Evolutionary conservation across 2,329 filamentous ascomycete species (phyloP).

Genomic region (Chaetomiaceae sp.): DNA sequence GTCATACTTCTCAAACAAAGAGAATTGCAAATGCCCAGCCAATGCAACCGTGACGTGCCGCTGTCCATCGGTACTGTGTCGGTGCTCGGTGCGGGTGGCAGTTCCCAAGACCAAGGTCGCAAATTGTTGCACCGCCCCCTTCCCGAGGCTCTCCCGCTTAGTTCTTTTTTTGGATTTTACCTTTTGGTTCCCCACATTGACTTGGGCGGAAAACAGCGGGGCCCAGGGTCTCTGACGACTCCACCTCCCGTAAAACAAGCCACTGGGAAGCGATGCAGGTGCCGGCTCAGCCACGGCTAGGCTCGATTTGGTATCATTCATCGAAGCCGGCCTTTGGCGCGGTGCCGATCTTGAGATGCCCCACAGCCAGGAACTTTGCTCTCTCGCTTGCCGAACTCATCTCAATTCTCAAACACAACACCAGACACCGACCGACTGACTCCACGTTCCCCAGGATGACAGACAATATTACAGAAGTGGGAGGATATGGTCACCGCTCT

Average conservation of each 20-base stretch:
- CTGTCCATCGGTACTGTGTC: not conserved
- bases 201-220: conserved; percentile 1
- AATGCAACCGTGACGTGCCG: conserved; percentile 12
- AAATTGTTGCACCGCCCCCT: conserved; percentile 25
- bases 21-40: not conserved
- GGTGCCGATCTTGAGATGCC: conserved; percentile 10
- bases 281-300: conserved; percentile 24
- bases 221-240: not conserved
- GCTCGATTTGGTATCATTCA: conserved; percentile 15
- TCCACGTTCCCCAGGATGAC: not conserved
- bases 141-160: conserved; percentile 13
- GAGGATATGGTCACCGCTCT: no score
- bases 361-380: conserved; percentile 13
- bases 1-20: not conserved
- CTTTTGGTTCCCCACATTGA: conserved; percentile 23
- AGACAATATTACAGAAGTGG: no score
- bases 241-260: conserved; percentile 22
- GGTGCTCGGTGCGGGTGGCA: no score
- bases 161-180: conserved; percentile 29
- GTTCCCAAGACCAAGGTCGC: conserved; percentile 23
- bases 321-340: conserved; percentile 16
- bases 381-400: not conserved
- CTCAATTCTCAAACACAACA: no score
- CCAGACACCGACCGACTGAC: no score
- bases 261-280: conserved; percentile 11